Base-by-base conservation (phyloP, 371 early-diverging fungal species). In the Amoeboradix gromovi region DNA sequence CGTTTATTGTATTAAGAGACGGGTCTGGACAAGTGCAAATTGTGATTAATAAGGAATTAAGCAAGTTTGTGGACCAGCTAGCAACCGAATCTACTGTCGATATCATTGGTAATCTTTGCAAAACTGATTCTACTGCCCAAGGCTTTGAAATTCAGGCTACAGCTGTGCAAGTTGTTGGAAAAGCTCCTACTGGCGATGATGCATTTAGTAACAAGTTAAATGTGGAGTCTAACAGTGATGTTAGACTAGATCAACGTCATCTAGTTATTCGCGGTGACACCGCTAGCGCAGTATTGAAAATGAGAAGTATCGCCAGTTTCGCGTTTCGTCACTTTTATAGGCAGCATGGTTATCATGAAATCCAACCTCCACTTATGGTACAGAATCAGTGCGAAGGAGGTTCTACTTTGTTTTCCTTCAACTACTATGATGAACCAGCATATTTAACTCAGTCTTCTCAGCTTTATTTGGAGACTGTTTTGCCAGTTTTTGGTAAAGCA, bases 391-490 rank as follows among this genome's bases (percentile, higher is more conserved):
- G 88, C 71, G 99, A 99, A 80, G 99, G 99, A 72, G 99, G 99
- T 30, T 90, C 98, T 66, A 98, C 94, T 75, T 91, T 98, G 16
- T 99, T 99, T 83, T 83, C 85, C 76, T 87, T 99, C 68, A 80
- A 86, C 69, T 99, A 96, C 83, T 99, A 98, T 80, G 92, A 96
- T 76, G 85, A 78, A 30, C 82, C 81, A 30, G 99, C 98, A 0
- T 98, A 77, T 80, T 81, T 99, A 67, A 98, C 99, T 30, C 99
- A 99, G 79, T 94, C 95, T 28, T 99, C 99, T 68, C 99, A 99
- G 82, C 83, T 99, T 69, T 96, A 96, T 84, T 98, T 98, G 86
- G 98, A 98, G 80, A 96, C 98, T 94, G 89, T 89, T 74, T 90
- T 99, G 74, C 87, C 96, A 69, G 98, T 97, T 77, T 90, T 98